Conservation (phyloP, 306 rosid species). For the Hylodesmum podocarpum region DNA sequence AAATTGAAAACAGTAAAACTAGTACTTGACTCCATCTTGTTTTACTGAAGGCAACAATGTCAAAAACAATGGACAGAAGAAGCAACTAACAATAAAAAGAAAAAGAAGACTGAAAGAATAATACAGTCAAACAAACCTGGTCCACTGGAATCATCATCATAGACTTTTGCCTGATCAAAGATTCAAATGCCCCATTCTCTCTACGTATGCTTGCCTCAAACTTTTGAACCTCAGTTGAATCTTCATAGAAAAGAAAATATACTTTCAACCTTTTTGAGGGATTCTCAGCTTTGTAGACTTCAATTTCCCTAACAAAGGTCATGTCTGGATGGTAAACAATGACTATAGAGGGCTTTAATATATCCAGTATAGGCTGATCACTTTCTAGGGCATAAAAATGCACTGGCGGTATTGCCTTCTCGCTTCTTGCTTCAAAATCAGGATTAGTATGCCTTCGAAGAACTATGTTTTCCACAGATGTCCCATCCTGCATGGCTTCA, state of each 20-base stretch:
- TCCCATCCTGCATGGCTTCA: conserved; percentile 36
- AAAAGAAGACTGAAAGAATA: not conserved
- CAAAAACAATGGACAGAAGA: conserved; percentile 9
- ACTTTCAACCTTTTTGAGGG: conserved; percentile 73
- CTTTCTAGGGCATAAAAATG: conserved; percentile 90
- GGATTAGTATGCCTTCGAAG: conserved; percentile 52
- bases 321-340: conserved; percentile 94
- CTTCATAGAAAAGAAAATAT: conserved; percentile 89
- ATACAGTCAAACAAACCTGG: conserved; percentile 56
- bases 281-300: conserved; percentile 80
- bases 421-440: conserved; percentile 32
- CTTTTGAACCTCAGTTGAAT: conserved; percentile 91
- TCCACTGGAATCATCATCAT: conserved; percentile 95
- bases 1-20: not conserved
- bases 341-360: conserved; percentile 72
- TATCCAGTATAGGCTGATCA: conserved; percentile 82
- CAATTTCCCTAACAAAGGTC: conserved; percentile 91
- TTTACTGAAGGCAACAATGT: not conserved
- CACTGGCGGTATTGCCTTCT: conserved; percentile 70
- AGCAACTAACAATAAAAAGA: conserved; percentile 6
- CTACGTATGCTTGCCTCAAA: conserved; percentile 89
- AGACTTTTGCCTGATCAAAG: conserved; percentile 94
- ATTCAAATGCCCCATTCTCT: conserved; percentile 97
- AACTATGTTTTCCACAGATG: conserved; percentile 41
- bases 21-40: not conserved